These are phyloP conservation scores for Linderniella brevidens DNA, from an alignment of 257 asterid species.

Conservation along the genomic window DNA sequence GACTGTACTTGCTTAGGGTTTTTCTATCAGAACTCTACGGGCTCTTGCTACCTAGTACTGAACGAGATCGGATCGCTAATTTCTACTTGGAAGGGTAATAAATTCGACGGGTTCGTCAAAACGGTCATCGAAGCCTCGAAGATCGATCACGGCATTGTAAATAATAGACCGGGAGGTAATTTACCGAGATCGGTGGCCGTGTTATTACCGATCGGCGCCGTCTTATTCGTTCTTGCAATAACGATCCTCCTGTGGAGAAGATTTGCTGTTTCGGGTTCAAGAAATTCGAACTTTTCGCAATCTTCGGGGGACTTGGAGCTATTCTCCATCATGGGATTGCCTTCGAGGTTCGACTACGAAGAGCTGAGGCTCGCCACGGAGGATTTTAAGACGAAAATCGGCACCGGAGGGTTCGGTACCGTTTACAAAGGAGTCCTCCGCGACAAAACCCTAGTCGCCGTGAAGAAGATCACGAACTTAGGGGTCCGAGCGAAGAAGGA, in stretches of 20 bases:
- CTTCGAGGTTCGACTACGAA: conserved; percentile 32
- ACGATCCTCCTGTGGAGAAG: not conserved
- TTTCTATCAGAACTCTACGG: conserved; percentile 36
- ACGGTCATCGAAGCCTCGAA: not conserved
- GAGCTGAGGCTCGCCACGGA: conserved; percentile 45
- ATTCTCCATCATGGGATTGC: conserved; percentile 47
- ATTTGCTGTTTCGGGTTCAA: not conserved
- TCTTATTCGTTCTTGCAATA: no score
- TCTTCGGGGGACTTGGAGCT: conserved; percentile 12
- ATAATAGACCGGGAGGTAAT: no score
- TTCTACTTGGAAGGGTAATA: conserved; percentile 8
- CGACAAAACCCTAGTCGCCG: conserved; percentile 49
- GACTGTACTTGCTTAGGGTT: conserved; percentile 56
- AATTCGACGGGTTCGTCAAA: conserved; percentile 32
- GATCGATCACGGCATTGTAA: not conserved
- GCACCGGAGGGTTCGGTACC: conserved; percentile 77
- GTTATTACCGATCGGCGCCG: no score
- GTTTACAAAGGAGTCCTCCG: conserved; percentile 57
- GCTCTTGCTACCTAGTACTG: conserved; percentile 39
- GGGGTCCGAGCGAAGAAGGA: conserved; percentile 56
- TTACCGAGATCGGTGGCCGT: no score
- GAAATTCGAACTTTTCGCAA: not conserved
- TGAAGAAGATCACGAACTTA: conserved; percentile 54
- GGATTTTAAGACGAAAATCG: conserved; percentile 34
- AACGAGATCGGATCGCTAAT: conserved; percentile 45